These are phyloP conservation scores for Carpinus viminea DNA, from an alignment of 306 rosid genomes.

Conservation along the genomic window DNA sequence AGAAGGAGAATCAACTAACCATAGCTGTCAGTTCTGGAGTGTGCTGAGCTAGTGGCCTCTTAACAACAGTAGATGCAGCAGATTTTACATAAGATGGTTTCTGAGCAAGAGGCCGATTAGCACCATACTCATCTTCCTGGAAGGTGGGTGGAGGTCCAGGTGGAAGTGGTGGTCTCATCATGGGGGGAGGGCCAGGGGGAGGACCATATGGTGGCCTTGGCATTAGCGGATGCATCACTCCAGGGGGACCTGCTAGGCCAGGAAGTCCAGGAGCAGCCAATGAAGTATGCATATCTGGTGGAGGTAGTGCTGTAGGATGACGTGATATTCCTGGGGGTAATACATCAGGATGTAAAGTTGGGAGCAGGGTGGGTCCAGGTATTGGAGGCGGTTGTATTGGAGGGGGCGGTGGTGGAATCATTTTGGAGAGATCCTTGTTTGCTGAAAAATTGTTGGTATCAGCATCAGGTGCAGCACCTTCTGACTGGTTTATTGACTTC, in stretches of 20 bases:
- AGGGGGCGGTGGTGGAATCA: slow-evolving; percentile 88
- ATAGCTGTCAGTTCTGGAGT: slow-evolving; percentile 98
- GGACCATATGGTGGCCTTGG: slow-evolving; percentile 95
- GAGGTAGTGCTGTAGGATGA: slow-evolving; percentile 86
- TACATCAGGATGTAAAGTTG: slow-evolving; percentile 68
- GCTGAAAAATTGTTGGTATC: slow-evolving; percentile 48
- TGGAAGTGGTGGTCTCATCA: slow-evolving; percentile 99
- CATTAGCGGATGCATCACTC: slow-evolving; percentile 81
- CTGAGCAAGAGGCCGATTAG: slow-evolving; percentile 46
- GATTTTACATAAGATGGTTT: slow-evolving; percentile 95
- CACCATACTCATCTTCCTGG: slow-evolving; percentile 62
- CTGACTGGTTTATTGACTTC: slow-evolving; percentile 53
- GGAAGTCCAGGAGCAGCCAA: slow-evolving; percentile 68
- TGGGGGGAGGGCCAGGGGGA: slow-evolving; percentile 95
- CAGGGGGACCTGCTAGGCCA: slow-evolving; percentile 70
- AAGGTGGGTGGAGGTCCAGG: slow-evolving; percentile 98
- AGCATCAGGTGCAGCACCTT: slow-evolving; percentile 48
- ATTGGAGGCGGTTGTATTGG: slow-evolving; percentile 66
- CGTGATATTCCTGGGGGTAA: slow-evolving; percentile 91
- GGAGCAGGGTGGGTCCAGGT: slow-evolving; percentile 61
- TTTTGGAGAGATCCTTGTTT: slow-evolving; percentile 58
- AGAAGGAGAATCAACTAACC: slow-evolving; percentile 55
- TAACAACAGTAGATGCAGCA: slow-evolving; percentile 97
- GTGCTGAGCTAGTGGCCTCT: slow-evolving; percentile 98
- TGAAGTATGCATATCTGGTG: slow-evolving; percentile 82